Percentiles rank a stretch among this genome's conserved stretches.
These are phyloP conservation scores for Osmozyma mogii DNA, from an alignment of 805 yeast species.

Conservation along the genomic window DNA sequence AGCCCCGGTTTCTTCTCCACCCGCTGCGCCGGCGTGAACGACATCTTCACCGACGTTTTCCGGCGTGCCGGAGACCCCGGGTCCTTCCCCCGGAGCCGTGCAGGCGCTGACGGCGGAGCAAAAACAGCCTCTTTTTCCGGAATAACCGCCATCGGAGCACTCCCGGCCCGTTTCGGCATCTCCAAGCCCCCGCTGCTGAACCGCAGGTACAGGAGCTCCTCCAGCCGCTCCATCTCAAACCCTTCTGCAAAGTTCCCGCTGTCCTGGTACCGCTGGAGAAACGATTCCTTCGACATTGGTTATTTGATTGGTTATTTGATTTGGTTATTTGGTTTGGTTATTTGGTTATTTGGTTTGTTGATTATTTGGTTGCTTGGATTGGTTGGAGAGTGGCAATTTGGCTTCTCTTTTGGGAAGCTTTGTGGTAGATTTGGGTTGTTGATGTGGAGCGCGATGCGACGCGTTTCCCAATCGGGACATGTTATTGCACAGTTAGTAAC, in stretches of 20 bases:
- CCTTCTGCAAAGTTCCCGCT: neutral
- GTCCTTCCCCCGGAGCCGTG: neutral
- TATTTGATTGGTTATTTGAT: too few species aligned
- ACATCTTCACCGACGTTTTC: constrained; percentile 28
- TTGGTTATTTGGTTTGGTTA: neutral
- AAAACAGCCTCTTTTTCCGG: neutral
- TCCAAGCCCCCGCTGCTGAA: neutral
- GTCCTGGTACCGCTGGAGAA: too few species aligned
- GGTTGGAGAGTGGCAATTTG: neutral
- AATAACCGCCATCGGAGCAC: neutral
- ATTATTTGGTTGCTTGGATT: neutral
- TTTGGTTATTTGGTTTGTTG: neutral
- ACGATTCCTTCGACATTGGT: too few species aligned
- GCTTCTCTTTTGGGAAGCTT: neutral
- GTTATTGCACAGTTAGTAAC: too few species aligned
- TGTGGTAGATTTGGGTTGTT: neutral
- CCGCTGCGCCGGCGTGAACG: constrained; percentile 46
- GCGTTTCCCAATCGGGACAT: too few species aligned
- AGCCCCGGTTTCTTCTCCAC: constrained; percentile 36
- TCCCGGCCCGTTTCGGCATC: neutral
- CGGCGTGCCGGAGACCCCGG: constrained; percentile 5
- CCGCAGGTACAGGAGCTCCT: neutral
- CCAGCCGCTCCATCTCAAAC: neutral
- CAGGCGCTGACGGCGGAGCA: too few species aligned
- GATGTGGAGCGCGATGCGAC: neutral